Evolutionary conservation across 306 rosid genomes (phyloP).

Genomic region (Arachis stenosperma): DNA sequence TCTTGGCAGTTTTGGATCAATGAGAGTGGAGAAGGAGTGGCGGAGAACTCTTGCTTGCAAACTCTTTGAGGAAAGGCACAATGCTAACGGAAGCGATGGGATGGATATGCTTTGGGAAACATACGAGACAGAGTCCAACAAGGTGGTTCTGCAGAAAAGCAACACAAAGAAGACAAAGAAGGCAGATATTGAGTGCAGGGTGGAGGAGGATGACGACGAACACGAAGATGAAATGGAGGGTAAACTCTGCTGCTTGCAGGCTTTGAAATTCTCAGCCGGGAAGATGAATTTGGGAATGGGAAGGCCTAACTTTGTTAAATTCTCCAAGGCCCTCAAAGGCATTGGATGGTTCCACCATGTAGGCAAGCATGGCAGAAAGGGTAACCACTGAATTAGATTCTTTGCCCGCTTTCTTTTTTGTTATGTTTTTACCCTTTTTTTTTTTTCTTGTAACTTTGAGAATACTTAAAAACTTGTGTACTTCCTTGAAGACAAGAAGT

Average conservation of each 20-base stretch:
- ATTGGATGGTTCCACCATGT: conserved; percentile 80
- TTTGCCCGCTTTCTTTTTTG: neutral
- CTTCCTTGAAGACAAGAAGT: conserved; percentile 40
- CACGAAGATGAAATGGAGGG: conserved; percentile 53
- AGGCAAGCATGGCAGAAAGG: conserved; percentile 64
- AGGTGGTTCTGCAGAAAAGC: conserved; percentile 37
- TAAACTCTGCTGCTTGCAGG: conserved; percentile 83
- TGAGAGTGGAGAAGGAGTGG: conserved; percentile 96
- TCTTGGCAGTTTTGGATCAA: conserved; percentile 73
- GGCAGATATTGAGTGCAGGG: conserved; percentile 33
- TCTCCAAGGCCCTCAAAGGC: conserved; percentile 86
- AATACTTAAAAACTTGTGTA: conserved; percentile 45
- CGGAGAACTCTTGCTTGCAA: conserved; percentile 92
- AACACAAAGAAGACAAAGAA: conserved; percentile 61
- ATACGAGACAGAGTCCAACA: conserved; percentile 58
- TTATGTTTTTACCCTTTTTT: no score
- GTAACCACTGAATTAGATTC: conserved; percentile 47
- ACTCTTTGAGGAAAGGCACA: conserved; percentile 84
- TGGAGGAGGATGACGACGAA: conserved; percentile 53
- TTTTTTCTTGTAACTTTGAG: conserved; percentile 31
- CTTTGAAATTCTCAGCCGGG: conserved; percentile 84
- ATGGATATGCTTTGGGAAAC: conserved; percentile 99
- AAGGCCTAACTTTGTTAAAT: conserved; percentile 71
- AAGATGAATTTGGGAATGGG: conserved; percentile 93
- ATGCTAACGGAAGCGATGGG: conserved; percentile 61